Evolutionary conservation across 257 asterid species (phyloP).

Genomic region (Forsythia suspensa): DNA sequence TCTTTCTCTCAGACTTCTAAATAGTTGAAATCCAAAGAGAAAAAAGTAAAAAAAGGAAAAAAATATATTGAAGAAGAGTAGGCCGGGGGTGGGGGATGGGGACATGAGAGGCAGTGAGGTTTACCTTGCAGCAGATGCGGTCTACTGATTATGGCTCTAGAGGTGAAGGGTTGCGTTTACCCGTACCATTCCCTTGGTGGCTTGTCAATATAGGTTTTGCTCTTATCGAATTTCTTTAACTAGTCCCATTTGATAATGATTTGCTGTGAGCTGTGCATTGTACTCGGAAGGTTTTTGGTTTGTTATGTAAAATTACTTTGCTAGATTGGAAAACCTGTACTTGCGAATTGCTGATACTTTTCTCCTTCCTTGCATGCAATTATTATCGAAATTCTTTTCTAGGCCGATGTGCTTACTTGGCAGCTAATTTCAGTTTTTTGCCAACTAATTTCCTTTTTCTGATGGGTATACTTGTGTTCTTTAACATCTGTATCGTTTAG

Average conservation of each 20-base stretch:
- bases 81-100: too few relatives aligned
- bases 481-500: not conserved
- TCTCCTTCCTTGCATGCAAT: constrained; percentile 11
- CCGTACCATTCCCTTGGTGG: not conserved
- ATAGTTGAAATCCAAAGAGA: not conserved
- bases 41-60: too few relatives aligned
- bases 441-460: constrained; percentile 1
- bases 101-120: not conserved
- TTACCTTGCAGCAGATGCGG: not conserved
- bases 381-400: not conserved
- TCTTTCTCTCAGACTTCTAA: not conserved
- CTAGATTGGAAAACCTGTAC: constrained; percentile 11
- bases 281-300: constrained; percentile 4
- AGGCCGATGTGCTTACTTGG: not conserved
- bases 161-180: not conserved
- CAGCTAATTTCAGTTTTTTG: constrained; percentile 13
- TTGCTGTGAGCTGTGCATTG: not conserved
- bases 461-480: not conserved
- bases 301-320: not conserved
- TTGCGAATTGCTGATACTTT: constrained; percentile 29
- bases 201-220: not conserved
- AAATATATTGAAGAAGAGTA: too few relatives aligned
- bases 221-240: not conserved
- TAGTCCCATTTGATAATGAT: not conserved
- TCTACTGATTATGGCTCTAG: constrained; percentile 12